Evolutionary conservation across 441 rosid species (phyloP).

Genomic region (Jatropha podagrica): DNA sequence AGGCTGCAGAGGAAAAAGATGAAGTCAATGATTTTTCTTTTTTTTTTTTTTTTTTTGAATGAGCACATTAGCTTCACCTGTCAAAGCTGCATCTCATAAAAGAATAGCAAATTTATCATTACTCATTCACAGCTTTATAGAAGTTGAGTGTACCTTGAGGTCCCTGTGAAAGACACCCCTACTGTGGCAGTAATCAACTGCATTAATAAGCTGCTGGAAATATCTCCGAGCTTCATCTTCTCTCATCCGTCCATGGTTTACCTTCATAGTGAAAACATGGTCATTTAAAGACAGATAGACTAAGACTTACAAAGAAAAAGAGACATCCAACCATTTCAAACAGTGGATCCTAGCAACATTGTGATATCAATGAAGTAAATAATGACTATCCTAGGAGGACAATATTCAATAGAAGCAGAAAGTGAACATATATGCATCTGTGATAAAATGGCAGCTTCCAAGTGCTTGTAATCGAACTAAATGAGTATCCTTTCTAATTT

Average conservation of each 20-base stretch:
- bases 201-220: conserved; percentile 94
- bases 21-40: conserved; percentile 13
- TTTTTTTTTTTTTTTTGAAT: neutral
- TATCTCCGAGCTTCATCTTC: conserved; percentile 89
- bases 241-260: conserved; percentile 85
- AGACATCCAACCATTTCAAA: neutral
- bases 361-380: neutral
- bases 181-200: conserved; percentile 94
- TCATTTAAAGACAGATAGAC: neutral
- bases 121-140: conserved; percentile 5
- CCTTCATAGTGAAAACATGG: conserved; percentile 39
- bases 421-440: neutral
- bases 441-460: neutral
- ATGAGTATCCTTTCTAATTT: neutral
- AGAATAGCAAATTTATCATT: conserved; percentile 2
- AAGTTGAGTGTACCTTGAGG: conserved; percentile 57
- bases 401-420: neutral
- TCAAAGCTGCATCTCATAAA: neutral
- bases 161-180: conserved; percentile 98
- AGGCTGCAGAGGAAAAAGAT: conserved; percentile 53
- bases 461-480: neutral
- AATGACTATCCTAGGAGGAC: neutral
- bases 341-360: conserved; percentile 1
- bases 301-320: neutral
- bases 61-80: conserved; percentile 7